Evolutionary conservation across 2,329 filamentous ascomycete genomes (phyloP), one percentile per base, ranked within the genome.

Genomic region (Penicillium sp.): DNA sequence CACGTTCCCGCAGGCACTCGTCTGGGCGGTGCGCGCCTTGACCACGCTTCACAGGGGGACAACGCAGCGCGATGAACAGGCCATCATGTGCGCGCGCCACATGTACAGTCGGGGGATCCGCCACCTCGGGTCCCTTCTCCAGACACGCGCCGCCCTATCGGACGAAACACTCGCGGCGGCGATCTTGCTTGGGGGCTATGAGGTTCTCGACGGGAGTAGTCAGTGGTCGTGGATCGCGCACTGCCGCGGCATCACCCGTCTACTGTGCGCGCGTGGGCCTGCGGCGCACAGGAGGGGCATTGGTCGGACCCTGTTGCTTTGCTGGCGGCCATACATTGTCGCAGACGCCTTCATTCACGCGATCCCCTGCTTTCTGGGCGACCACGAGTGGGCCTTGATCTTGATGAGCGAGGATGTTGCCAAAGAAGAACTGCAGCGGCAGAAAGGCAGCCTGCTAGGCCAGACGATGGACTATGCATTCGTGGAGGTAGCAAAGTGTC

Each of bases 91-190:
- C 30, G 61, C 58, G 29, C 61, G 61, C 31, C 61, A 65, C 21
- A 61, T 64, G 58, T 65, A 63, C 19, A 56, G 55, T 45, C 55
- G 51, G 23, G 64, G 57, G 9, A 48, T 65, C 1, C 45, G 50
- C 11, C 61, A 63, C 55, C 35, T 63, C 3, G 53, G 45, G 6
- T 46, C 44, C 31, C 54, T 59, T 23, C 31, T 63, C n/a, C 54
- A 59, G n/a, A 52, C 61, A 1, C 19, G n/a, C 1, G n/a, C 21
- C 8, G 63, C 63, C 1, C 57, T 65, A 11, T 19, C 53, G 5
- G 63, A 65, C 41, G 58, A 65, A n/a, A 58, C 61, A 2, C 55
- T 63, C 6, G 63, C 63, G n/a, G 57, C 63, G 9, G 61, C 61
- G 1, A 56, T 65, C 35, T 26, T 65, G 11, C 41, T 65, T 7